Evolutionary conservation across 2,329 filamentous ascomycete species (phyloP), one percentile per base, ranked within the genome.

Genomic region (Fusarium virguliforme): DNA sequence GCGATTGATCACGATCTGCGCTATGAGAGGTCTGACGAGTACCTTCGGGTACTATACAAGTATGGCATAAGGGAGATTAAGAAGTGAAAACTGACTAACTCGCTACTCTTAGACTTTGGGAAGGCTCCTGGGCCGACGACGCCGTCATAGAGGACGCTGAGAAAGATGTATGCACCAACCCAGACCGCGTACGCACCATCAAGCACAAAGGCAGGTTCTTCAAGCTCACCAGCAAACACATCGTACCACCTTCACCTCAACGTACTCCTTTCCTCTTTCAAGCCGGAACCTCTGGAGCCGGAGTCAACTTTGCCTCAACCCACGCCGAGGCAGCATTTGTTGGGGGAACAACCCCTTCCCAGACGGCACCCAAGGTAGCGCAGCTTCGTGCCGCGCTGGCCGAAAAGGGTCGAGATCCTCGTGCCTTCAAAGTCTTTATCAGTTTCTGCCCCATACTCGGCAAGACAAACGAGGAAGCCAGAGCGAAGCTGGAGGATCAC

Each of bases 131-230:
- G 64, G 53, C 41, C 4, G 24, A 63, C 8, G 64, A 59, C 3
- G 60, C 64, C 4, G 54, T 53, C 1, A 10, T 58, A 2, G 24
- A 61, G 5, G 83, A 89, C 72, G 81, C 83, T 4, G 78, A 85
- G 41, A 84, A 80, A 5, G 85, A 85, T 0, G 77, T 87, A 37
- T 90, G 69, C 37, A 68, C 62, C 3, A 59, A 73, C 10, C 62
- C 63, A 1, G 41, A 62, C 86, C 81, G 83, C 1, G 87, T 91
- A 1, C 83, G 88, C 8, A 79, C 88, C 67, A 91, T 91, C 74
- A 85, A 89, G 70, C 89, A 91, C 71, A 74, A 83, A 4, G 88
- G 88, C 3, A 87, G 87, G 73, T 85, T 87, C 75, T 89, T 85
- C 77, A 63, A 59, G 22, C 10, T 53, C 1, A 35, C 51, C 5